Conservation (phyloP, 805 yeast genomes). For the Suhomyces vadensis region DNA sequence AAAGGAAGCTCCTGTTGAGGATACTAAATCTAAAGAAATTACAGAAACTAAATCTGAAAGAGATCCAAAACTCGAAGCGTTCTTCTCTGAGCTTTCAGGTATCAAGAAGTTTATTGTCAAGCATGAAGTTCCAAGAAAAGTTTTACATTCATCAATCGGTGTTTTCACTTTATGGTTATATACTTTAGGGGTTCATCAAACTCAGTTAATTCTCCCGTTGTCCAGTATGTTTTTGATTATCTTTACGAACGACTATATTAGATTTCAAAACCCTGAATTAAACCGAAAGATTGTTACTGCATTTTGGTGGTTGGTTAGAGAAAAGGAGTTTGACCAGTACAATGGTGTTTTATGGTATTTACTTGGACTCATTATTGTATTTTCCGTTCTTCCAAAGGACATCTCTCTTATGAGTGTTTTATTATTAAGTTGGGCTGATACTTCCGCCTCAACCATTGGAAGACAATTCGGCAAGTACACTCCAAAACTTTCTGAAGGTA, state of each 20-base stretch:
- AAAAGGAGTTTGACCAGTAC: constrained; percentile 64
- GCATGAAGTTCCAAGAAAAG: constrained; percentile 88
- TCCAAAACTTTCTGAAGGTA: constrained; percentile 69
- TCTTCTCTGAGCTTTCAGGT: constrained; percentile 3
- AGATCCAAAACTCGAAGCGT: constrained; percentile 4
- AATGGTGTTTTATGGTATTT: constrained; percentile 92
- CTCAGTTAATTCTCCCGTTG: constrained; percentile 62
- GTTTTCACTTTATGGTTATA: constrained; percentile 75
- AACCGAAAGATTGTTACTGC: constrained; percentile 65
- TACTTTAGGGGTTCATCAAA: constrained; percentile 55
- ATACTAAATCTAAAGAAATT: background rate
- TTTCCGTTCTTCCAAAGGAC: constrained; percentile 73
- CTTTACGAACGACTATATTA: constrained; percentile 61
- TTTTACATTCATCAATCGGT: constrained; percentile 87
- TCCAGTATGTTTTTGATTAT: constrained; percentile 55
- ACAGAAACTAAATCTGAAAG: background rate
- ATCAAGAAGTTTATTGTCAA: constrained; percentile 53
- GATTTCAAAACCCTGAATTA: constrained; percentile 62
- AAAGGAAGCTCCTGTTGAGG: background rate
- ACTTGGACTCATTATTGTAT: constrained; percentile 73
- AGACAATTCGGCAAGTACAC: constrained; percentile 82
- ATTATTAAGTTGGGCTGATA: constrained; percentile 93
- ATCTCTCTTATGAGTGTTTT: constrained; percentile 73
- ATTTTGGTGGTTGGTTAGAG: constrained; percentile 84
- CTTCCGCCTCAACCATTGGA: constrained; percentile 95